Conservation (phyloP, 2,329 filamentous ascomycete genomes). For the Sclerotinia trifoliorum region DNA sequence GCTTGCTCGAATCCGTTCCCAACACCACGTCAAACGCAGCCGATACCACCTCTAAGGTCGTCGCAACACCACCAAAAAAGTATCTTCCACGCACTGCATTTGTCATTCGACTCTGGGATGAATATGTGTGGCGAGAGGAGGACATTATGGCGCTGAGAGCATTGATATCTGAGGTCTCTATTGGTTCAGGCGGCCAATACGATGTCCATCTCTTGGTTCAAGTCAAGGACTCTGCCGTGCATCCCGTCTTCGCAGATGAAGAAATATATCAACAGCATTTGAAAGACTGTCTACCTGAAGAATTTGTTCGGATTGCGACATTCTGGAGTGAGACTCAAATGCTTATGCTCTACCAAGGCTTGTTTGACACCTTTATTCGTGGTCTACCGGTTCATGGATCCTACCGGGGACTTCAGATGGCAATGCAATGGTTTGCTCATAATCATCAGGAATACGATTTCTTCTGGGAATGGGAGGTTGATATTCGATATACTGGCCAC, state of each 20-base stretch:
- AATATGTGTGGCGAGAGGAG: conserved; percentile 74
- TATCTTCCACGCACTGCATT: conserved; percentile 66
- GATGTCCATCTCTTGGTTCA: conserved; percentile 84
- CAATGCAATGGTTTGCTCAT: conserved; percentile 89
- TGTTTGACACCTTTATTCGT: conserved; percentile 71
- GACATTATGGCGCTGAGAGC: conserved; percentile 80
- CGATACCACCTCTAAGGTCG: conserved; percentile 19
- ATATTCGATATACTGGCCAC: conserved; percentile 85
- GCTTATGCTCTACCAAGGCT: conserved; percentile 82
- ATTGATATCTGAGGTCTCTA: conserved; percentile 76
- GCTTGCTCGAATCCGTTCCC: not conserved
- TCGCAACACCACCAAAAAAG: conserved; percentile 31
- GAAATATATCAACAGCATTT: conserved; percentile 66
- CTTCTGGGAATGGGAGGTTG: conserved; percentile 97
- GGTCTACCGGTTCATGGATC: conserved; percentile 83
- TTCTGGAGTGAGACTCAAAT: conserved; percentile 96
- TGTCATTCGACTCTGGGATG: conserved; percentile 78
- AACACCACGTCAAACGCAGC: not conserved
- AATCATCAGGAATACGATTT: conserved; percentile 85
- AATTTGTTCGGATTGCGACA: conserved; percentile 85
- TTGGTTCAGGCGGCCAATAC: conserved; percentile 83
- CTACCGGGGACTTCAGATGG: conserved; percentile 91
- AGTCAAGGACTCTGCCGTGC: conserved; percentile 72
- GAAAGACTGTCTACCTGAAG: conserved; percentile 68
- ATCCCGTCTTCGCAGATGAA: conserved; percentile 77